These are phyloP conservation scores for Gnomoniopsis sp. DNA, from an alignment of 2,329 filamentous ascomycete species.

Conservation along the genomic window DNA sequence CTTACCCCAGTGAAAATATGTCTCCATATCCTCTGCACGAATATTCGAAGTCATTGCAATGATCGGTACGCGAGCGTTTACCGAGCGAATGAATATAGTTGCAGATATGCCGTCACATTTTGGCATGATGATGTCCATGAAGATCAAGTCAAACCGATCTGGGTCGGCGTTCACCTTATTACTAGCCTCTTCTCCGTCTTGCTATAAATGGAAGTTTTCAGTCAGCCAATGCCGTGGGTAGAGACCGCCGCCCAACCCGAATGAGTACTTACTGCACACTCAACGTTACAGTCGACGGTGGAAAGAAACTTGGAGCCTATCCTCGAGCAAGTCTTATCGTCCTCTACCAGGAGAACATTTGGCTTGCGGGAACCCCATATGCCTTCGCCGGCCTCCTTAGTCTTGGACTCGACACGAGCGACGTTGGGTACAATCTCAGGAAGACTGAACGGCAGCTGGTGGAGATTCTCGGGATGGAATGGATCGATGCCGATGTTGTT, in stretches of 20 bases:
- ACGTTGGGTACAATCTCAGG: slow-evolving; percentile 59
- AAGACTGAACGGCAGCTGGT: slow-evolving; percentile 86
- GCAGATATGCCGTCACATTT: slow-evolving; percentile 92
- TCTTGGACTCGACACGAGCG: slow-evolving; percentile 33
- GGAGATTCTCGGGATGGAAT: slow-evolving; percentile 89
- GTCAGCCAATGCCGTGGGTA: slow-evolving; percentile 9
- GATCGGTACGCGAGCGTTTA: slow-evolving; percentile 77
- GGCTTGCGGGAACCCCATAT: slow-evolving; percentile 64
- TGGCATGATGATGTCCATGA: slow-evolving; percentile 98
- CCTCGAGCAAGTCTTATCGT: slow-evolving; percentile 63
- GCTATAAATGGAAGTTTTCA: slow-evolving; percentile 42
- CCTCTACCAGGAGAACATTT: slow-evolving; percentile 86
- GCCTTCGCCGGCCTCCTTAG: slow-evolving; percentile 35
- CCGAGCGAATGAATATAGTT: slow-evolving; percentile 87
- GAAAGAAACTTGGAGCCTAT: slow-evolving; percentile 67
- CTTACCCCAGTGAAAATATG: slow-evolving; percentile 95
- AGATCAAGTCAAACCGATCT: slow-evolving; percentile 62
- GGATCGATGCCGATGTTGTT: slow-evolving; percentile 91
- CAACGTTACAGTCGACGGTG: slow-evolving; percentile 64
- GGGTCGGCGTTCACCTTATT: slow-evolving; percentile 66
- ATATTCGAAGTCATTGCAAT: slow-evolving; percentile 99
- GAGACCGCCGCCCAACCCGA: not conserved
- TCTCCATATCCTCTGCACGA: slow-evolving; percentile 89
- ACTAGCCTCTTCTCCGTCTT: slow-evolving; percentile 87
- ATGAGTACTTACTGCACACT: slow-evolving; percentile 56